These are phyloP conservation scores for Populus tomentosa DNA, from an alignment of 441 rosid species.

Conservation along the genomic window DNA sequence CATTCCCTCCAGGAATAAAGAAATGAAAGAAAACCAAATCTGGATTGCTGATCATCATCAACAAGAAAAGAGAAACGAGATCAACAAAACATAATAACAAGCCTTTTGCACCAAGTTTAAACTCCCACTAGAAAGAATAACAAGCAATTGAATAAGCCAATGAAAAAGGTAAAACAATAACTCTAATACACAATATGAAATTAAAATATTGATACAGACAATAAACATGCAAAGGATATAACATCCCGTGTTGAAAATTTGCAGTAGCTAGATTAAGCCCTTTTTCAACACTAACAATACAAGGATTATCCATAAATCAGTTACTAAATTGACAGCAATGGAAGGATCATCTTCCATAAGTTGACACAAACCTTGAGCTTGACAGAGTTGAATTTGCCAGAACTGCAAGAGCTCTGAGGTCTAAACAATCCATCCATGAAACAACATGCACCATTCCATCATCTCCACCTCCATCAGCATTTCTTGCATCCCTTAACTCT, in stretches of 20 bases:
- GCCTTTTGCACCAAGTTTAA: too few species aligned
- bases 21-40: conserved; percentile 36
- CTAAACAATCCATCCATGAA: conserved; percentile 44
- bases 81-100: not conserved
- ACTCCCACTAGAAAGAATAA: too few species aligned
- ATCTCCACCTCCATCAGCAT: conserved; percentile 11
- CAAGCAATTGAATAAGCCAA: not conserved
- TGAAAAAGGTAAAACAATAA: not conserved
- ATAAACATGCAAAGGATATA: not conserved
- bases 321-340: too few species aligned
- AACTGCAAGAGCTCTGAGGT: conserved; percentile 41
- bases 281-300: too few species aligned
- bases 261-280: too few species aligned
- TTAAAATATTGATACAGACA: not conserved
- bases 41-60: conserved; percentile 28
- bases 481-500: conserved; percentile 9
- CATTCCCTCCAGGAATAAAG: conserved; percentile 39
- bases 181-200: too few species aligned
- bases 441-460: conserved; percentile 38
- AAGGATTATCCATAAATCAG: too few species aligned
- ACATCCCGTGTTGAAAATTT: too few species aligned
- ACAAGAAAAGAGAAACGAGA: not conserved
- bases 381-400: conserved; percentile 43
- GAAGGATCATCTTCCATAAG: not conserved
- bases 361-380: conserved; percentile 31